These are phyloP conservation scores for Hippophae gyantsensis DNA, from an alignment of 306 rosid genomes.

Conservation along the genomic window DNA sequence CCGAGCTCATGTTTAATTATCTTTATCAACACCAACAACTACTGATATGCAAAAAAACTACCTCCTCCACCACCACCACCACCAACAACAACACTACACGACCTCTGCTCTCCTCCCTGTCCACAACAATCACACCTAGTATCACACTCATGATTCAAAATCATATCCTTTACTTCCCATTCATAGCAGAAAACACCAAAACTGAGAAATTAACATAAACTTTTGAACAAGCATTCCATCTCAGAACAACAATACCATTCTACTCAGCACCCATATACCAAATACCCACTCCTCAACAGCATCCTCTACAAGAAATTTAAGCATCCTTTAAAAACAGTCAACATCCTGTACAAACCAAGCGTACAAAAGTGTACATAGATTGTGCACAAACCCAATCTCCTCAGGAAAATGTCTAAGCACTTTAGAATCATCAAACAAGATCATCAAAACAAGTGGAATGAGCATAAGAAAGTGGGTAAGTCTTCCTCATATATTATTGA, in stretches of 20 bases:
- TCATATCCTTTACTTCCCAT: constrained; percentile 72
- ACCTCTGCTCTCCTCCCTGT: constrained; percentile 81
- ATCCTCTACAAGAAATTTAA: constrained; percentile 32
- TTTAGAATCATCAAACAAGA: constrained; percentile 2
- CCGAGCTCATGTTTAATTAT: constrained; percentile 72
- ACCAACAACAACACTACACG: constrained; percentile 56
- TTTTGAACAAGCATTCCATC: constrained; percentile 55
- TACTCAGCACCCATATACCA: constrained; percentile 39
- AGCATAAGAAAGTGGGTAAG: not conserved
- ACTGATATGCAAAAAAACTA: constrained; percentile 43
- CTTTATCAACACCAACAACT: constrained; percentile 53
- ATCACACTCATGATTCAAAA: constrained; percentile 66
- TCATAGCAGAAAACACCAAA: constrained; percentile 58
- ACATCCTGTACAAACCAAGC: constrained; percentile 26
- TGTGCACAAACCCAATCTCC: constrained; percentile 19
- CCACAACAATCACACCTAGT: constrained; percentile 96
- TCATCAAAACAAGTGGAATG: not conserved
- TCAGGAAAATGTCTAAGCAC: constrained; percentile 14
- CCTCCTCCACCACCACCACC: constrained; percentile 49
- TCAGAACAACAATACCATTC: constrained; percentile 41
- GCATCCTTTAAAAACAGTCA: constrained; percentile 25
- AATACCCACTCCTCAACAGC: constrained; percentile 33
- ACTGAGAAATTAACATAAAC: constrained; percentile 35
- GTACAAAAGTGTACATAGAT: constrained; percentile 9
- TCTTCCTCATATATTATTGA: not conserved